These are phyloP conservation scores for Clavulina sp. DNA, from an alignment of 768 basidiomycete species.

Conservation along the genomic window DNA sequence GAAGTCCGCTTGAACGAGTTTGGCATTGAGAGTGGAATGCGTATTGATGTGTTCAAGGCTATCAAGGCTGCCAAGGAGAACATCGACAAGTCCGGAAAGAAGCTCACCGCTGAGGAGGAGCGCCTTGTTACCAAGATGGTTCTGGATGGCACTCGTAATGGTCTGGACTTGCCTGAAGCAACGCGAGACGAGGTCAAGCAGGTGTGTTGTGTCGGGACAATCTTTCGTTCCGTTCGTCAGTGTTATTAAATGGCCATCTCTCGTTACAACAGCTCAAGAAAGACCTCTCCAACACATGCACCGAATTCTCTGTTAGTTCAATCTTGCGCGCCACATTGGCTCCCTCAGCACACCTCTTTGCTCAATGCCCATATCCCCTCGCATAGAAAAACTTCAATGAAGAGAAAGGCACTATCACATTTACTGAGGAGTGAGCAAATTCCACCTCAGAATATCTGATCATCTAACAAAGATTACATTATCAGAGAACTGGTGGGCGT, in stretches of 20 bases:
- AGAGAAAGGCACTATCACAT: constrained; percentile 39
- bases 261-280: constrained; percentile 35
- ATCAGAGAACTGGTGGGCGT: constrained; percentile 63
- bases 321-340: not conserved
- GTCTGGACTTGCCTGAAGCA: constrained; percentile 50
- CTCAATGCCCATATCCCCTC: not conserved
- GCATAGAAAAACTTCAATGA: constrained; percentile 75
- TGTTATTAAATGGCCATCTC: not conserved
- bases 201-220: constrained; percentile 10
- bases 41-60: constrained; percentile 60
- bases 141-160: constrained; percentile 63
- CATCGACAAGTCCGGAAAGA: constrained; percentile 38
- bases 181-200: constrained; percentile 37
- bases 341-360: not conserved
- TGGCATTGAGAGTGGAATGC: constrained; percentile 61
- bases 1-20: constrained; percentile 57
- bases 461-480: constrained; percentile 27
- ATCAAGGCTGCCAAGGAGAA: constrained; percentile 51
- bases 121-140: constrained; percentile 72
- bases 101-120: constrained; percentile 45
- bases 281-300: constrained; percentile 51
- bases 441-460: not conserved
- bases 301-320: constrained; percentile 56
- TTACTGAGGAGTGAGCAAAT: not conserved
- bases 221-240: not conserved